Base-by-base conservation (phyloP, 2,329 filamentous ascomycete genomes). In the Westerdykella sp. region DNA sequence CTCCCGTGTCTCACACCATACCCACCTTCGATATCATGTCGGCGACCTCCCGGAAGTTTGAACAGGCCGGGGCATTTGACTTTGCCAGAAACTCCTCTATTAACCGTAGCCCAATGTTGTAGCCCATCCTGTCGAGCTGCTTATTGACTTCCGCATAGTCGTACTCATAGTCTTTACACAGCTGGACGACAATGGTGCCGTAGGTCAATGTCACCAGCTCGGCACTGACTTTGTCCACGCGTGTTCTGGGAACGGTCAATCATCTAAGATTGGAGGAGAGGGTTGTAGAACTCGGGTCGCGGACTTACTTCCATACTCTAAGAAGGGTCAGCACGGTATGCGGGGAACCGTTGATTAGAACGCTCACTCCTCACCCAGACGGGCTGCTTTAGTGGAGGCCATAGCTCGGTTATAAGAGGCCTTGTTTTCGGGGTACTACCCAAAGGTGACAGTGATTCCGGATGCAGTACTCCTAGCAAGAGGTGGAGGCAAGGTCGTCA, bases 31-130 rank as follows among this genome's bases (percentile, higher is more conserved):
- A 82, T 58, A 98, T 93, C 81, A 94, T 91, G 67, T 98, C 93
- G 34, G 93, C 91, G 6, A 93, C 97, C 67, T 98, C 93, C 46
- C 87, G 80, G 63, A 98, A 96, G 71, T 93, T 97, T 56, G 81
- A 77, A 69, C 93, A 98, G 51, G 89, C 79, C 56, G 88, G 87
- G 2, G 86, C 88, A 57, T 88, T 91, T 5, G 89, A 93, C 69
- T 96, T 97, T 58, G 93, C 93, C 14, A 98, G 81, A 62, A 96
- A 98, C 70, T 98, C 93, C 59, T 98, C 93, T 56, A 98, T 96
- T 53, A 98, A 72, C 31, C 93, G 86, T 62, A 97, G 76, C 22
- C 93, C 93, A 52, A 98, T 98, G 62, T 97, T 97, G 73, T 97
- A 96, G 43, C 93, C 93, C 93, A 98, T 98, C 72, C 91, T 94